Base-by-base conservation (phyloP, 257 asterid genomes). In the Petunia secreta region DNA sequence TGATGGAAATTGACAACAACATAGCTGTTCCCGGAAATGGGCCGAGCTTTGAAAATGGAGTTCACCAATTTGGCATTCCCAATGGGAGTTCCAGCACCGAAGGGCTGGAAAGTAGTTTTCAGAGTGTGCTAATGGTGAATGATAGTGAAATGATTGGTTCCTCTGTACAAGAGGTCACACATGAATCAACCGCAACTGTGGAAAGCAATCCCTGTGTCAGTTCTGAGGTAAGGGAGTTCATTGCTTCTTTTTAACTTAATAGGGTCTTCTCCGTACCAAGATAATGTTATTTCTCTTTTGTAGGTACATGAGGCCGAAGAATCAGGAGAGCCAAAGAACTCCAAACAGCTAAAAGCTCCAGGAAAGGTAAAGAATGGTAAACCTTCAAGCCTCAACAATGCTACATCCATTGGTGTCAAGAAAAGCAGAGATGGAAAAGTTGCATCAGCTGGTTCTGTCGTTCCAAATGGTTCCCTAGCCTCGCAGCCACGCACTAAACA, bases 11-110 rank as follows among this genome's bases (percentile, higher is more conserved):
- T 71, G 82, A 77, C 44, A 79, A 63, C 16, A 71, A 25, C 52
- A 76, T 79, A 74, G 67, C 55, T 13, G 64, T 81, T 59, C 63
- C 86, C 75, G 83, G 48, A 79, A 84, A 82, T 9, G 87, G 85
- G 77, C 38, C 34, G 48, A 79, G 60, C 64, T 77, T 38, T 81
- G 87, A 77, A 77, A 85, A 87, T 83, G 87, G 87, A 73, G 82
- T 79, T 67, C 85, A 37, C 16, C 77, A 81, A 77, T 81, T 78
- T 78, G 85, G 85, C 52, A 65, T 77, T 68, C 81, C 81, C 25
- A 60, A 73, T n/a, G 77, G 82, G 65, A 75, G 68, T 80, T 39
- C 82, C 4, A 67, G 62, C 57, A 66, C 77, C 48, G 83, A 83
- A 67, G 86, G 74, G 46, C 25, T 83, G 63, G 62, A 62, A 39